Evolutionary conservation across 805 yeast species (phyloP).

Genomic region (Wickerhamiella siamensis): DNA sequence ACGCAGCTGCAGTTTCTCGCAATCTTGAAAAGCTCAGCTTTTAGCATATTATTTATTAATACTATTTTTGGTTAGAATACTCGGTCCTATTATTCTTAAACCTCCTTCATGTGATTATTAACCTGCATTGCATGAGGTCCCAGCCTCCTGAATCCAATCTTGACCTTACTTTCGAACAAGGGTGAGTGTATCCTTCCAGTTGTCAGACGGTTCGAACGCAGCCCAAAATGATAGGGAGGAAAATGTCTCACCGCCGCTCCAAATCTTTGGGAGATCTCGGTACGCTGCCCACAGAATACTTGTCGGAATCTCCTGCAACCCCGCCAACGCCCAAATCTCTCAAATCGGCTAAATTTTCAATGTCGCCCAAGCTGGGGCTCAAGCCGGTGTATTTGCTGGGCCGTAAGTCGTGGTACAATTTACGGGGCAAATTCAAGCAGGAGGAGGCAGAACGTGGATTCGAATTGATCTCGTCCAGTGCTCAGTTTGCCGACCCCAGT

Average conservation of each 20-base stretch:
- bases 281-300: neutral
- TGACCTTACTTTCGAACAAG: too few relatives aligned
- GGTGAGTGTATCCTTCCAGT: too few relatives aligned
- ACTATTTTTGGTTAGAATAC: neutral
- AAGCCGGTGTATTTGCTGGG: neutral
- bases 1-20: constrained; percentile 26
- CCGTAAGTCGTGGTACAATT: constrained; percentile 9
- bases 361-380: neutral
- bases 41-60: neutral
- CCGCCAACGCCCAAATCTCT: constrained; percentile 1
- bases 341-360: neutral
- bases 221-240: neutral
- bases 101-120: too few relatives aligned
- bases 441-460: neutral
- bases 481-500: neutral
- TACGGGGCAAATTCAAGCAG: constrained; percentile 3
- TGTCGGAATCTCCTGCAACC: constrained; percentile 1
- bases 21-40: constrained; percentile 30
- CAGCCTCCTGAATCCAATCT: too few relatives aligned
- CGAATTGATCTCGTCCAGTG: neutral
- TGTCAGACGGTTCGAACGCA: too few relatives aligned
- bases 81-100: too few relatives aligned
- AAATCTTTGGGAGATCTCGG: neutral
- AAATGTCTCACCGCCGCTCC: neutral
- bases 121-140: too few relatives aligned